Conservation (phyloP, 306 rosid genomes). For the Coriaria nepalensis region DNA sequence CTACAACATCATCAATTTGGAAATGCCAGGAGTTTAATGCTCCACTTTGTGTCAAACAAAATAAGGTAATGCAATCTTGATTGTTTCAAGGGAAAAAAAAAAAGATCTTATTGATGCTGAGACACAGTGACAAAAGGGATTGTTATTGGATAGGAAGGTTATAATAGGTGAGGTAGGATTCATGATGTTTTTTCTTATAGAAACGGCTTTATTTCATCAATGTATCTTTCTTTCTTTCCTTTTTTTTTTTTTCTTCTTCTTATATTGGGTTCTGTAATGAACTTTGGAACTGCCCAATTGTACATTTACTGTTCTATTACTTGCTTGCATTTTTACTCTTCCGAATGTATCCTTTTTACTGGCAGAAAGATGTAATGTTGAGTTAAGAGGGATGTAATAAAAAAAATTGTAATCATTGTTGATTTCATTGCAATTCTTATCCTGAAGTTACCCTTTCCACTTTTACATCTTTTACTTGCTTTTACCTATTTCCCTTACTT, state of each 20-base stretch:
- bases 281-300: conserved; percentile 45
- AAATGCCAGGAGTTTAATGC: conserved; percentile 74
- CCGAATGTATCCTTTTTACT: conserved; percentile 20
- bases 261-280: conserved; percentile 40
- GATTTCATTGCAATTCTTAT: neutral
- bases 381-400: conserved; percentile 35
- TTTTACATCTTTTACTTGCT: too few relatives aligned
- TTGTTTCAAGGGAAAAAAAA: too few relatives aligned
- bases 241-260: conserved; percentile 13
- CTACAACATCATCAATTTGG: conserved; percentile 33
- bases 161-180: conserved; percentile 67
- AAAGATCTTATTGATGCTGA: conserved; percentile 3
- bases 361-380: conserved; percentile 25
- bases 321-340: conserved; percentile 31
- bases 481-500: too few relatives aligned
- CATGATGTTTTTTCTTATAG: conserved; percentile 32
- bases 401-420: conserved; percentile 20
- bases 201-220: conserved; percentile 28
- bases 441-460: too few relatives aligned
- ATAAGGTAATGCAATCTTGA: conserved; percentile 62
- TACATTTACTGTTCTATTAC: conserved; percentile 48
- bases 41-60: conserved; percentile 60
- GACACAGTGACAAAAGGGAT: conserved; percentile 23
- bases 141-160: conserved; percentile 24
- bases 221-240: conserved; percentile 20